Percentiles rank a stretch among this genome's conserved stretches.
These are phyloP conservation scores for Porogramme epimiltina DNA, from an alignment of 1,284 basidiomycete species.

Conservation along the genomic window DNA sequence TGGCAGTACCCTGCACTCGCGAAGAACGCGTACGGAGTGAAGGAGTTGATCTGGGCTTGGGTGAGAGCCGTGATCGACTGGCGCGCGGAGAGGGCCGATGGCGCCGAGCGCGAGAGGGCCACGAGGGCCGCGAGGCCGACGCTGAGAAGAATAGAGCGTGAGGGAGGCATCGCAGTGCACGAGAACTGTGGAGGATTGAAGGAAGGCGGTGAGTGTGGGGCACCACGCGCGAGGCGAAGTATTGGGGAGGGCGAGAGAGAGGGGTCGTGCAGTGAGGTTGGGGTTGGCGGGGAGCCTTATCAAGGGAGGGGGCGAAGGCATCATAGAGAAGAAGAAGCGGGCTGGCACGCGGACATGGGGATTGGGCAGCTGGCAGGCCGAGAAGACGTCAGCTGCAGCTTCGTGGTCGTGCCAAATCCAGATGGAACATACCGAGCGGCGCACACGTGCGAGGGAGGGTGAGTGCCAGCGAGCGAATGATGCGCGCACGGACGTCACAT, in stretches of 20 bases:
- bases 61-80: slow-evolving; percentile 42
- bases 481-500: no score
- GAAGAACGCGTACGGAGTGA: slow-evolving; percentile 55
- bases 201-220: neutral
- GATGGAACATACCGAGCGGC: no score
- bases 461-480: no score
- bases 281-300: neutral
- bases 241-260: no score
- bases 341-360: no score
- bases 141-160: neutral
- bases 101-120: slow-evolving; percentile 24
- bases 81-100: slow-evolving; percentile 27
- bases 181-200: neutral
- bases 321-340: no score
- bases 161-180: neutral
- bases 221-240: neutral
- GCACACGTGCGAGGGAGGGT: no score
- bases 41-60: slow-evolving; percentile 44
- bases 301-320: no score
- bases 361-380: no score
- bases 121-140: neutral
- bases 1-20: slow-evolving; percentile 59
- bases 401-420: no score
- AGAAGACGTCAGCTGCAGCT: no score
- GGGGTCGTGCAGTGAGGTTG: neutral